Base-by-base conservation (phyloP, 352 stramenopile genomes). In the Phytophthora pseudosyringae region DNA sequence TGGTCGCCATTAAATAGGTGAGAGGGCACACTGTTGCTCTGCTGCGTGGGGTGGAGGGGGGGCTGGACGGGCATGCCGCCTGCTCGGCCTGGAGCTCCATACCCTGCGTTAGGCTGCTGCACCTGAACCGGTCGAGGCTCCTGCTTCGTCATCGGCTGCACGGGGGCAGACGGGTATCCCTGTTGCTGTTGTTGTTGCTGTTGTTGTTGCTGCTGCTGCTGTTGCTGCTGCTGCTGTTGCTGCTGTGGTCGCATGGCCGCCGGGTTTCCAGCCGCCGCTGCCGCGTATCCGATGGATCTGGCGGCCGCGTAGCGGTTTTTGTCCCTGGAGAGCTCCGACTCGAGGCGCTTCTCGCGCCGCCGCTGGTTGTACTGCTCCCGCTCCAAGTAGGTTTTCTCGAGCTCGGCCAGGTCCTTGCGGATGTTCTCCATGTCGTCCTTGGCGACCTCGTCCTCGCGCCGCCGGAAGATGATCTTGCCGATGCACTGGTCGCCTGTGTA, bases 401-500 rank as follows among this genome's bases (percentile, higher is more conserved):
- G 78, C 60, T 98, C 92, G 1, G 85, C 86, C 4, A 96, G 70
- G 21, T 95, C 85, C 29, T 83, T 82, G 1, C 85, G 80, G 45
- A 92, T 96, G 9, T 51, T 71, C 56, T 93, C 84, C 71, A 93
- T 82, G 40, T 95, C 86, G 6, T 91, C 86, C 45, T 91, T 89
- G 3, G 84, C 68, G 10, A 93, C 71, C n/a, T 91, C 80, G 45
- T 92, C 83, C 54, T 92, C 88, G 31, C 86, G 75, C 31, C 84
- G 66, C 8, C 86, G 80, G 53, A 93, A 94, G 62, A 81, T 76
- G 43, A 93, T 89, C 75, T 99, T 99, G 67, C 97, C 97, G 61
- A 99, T 99, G 67, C 96, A 99, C 66, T 99, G 98, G 58, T 93
- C 89, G 12, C 97, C 97, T 47, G 98, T 98, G 68, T 99, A 99